Percentiles rank a stretch among this genome's conserved stretches.
Conservation (phyloP, 2,329 filamentous ascomycete genomes). For the Thelonectria rubi region DNA sequence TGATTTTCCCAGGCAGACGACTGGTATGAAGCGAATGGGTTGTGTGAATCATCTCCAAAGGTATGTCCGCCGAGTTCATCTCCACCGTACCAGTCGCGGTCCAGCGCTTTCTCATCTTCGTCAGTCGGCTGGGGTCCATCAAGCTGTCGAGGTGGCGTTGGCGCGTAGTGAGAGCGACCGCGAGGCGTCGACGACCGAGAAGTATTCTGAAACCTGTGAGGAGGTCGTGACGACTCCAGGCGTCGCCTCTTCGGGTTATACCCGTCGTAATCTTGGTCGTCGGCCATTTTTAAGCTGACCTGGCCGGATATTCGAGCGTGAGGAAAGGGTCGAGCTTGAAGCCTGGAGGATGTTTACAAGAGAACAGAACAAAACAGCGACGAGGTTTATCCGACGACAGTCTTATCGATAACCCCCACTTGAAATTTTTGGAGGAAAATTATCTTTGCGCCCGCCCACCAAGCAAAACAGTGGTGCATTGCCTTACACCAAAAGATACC, state of each 20-base stretch:
- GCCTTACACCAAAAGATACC: constrained; percentile 41
- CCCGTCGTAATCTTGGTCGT: constrained; percentile 50
- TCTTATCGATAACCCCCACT: constrained; percentile 55
- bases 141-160: constrained; percentile 49
- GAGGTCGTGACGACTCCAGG: constrained; percentile 46
- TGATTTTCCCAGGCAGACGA: constrained; percentile 77
- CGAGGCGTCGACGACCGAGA: constrained; percentile 48
- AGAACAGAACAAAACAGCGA: constrained; percentile 10
- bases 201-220: constrained; percentile 44
- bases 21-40: constrained; percentile 84
- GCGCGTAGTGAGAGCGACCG: constrained; percentile 51
- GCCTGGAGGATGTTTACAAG: constrained; percentile 16
- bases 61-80: constrained; percentile 84
- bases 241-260: constrained; percentile 53
- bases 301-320: constrained; percentile 7
- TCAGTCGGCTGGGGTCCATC: constrained; percentile 70
- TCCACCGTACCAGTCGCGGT: constrained; percentile 92
- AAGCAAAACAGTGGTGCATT: constrained; percentile 23
- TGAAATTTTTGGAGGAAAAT: constrained; percentile 48
- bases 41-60: constrained; percentile 91
- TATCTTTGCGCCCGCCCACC: constrained; percentile 35
- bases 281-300: constrained; percentile 42
- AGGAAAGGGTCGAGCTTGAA: constrained; percentile 1
- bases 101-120: constrained; percentile 78
- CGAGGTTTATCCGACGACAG: constrained; percentile 38